Evolutionary conservation across 495 filamentous ascomycete species (phyloP), one percentile per base, ranked within the genome.

Genomic region (Podospora anserina): DNA sequence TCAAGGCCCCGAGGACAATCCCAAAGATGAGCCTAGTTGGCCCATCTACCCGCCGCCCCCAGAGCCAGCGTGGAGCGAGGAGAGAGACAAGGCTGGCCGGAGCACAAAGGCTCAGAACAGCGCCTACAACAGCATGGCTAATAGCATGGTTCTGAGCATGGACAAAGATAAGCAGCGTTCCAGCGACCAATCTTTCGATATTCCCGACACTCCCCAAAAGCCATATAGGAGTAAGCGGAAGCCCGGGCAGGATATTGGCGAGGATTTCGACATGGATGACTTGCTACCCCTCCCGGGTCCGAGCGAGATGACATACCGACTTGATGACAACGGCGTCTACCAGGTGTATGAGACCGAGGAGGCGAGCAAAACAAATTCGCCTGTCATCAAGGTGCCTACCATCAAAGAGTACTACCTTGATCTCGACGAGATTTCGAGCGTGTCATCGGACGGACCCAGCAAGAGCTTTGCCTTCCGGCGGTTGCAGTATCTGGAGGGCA

Each of bases 391-490:
- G 27, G 90, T 98, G 13, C 95, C 95, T 3, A 94, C 92, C 3
- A 84, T 98, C 70, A 88, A 91, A 72, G 94, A 98, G 71, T 99
- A 91, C 74, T 99, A 97, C 76, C 88, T 96, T 81, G 95, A 97
- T 77, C 82, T 98, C n/a, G 94, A 99, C 70, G 81, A 89, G 23
- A 85, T 98, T 61, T 82, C 95, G 54, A 86, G 89, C 66, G 85
- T 94, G 9, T 97, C 94, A 0, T 94, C 92, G 4, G 94, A 99
- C 77, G 95, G 95, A 0, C 96, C 95, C 2, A 93, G 90, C 77
- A 99, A 99, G 79, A 97, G 93, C 74, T 97, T 97, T 79, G 93
- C 96, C 2, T 99, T 94, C 77, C 89, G 93, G 60, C 89, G 96
- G 15, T 84, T 99, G 44, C 94, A 97, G 68, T 98, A 98, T 76